Evolutionary conservation across 257 asterid genomes (phyloP).

Genomic region (Capsicum baccatum): DNA sequence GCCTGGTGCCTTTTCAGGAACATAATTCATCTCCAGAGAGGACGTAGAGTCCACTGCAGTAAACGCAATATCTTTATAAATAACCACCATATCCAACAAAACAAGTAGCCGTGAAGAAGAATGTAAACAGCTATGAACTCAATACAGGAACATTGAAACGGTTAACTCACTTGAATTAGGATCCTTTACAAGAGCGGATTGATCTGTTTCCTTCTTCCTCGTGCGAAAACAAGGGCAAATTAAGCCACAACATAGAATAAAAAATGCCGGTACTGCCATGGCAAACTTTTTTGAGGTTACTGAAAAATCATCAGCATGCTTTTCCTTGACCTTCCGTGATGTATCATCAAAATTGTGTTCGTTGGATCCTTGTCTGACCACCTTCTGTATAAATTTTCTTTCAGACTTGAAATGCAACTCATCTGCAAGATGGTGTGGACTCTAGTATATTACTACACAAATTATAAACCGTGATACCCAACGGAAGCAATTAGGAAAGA

Average conservation of each 20-base stretch:
- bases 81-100: conserved; percentile 10
- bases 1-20: conserved; percentile 62
- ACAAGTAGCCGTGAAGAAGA: background rate
- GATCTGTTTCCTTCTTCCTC: conserved; percentile 60
- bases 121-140: conserved; percentile 19
- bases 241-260: conserved; percentile 68
- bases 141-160: conserved; percentile 10
- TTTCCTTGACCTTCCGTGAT: conserved; percentile 40
- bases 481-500: background rate
- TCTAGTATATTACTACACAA: conserved; percentile 13
- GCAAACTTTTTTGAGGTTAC: conserved; percentile 57
- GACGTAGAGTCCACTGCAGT: conserved; percentile 68
- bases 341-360: conserved; percentile 37
- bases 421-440: conserved; percentile 48
- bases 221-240: conserved; percentile 91
- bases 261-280: conserved; percentile 72
- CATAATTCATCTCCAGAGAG: conserved; percentile 62
- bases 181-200: conserved; percentile 68
- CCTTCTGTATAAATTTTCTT: conserved; percentile 53
- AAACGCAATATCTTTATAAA: conserved; percentile 26
- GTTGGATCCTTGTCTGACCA: conserved; percentile 52
- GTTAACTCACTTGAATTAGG: conserved; percentile 74
- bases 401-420: conserved; percentile 49
- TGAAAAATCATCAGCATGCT: conserved; percentile 37
- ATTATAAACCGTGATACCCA: conserved; percentile 13